phyloP scores from a whole-genome alignment of 768 basidiomycete species.

The Tremella mesenterica region DNA sequence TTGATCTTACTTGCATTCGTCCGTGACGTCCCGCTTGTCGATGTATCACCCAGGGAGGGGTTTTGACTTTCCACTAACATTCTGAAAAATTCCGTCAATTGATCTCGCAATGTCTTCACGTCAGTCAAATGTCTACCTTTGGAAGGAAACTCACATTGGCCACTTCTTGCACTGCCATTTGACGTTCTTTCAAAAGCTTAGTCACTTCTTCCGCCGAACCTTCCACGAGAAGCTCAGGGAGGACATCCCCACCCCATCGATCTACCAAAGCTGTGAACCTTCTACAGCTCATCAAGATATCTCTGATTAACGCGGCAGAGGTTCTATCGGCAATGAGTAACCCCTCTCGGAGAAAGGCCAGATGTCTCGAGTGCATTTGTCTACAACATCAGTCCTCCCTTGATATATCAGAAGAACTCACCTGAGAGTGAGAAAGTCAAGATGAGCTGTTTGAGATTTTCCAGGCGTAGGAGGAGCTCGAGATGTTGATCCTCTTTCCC shows the following conservation, averaged over 20 bases:
- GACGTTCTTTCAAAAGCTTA: slow-evolving; percentile 67
- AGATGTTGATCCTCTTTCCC: slow-evolving; percentile 11
- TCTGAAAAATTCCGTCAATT: slow-evolving; percentile 70
- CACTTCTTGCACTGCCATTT: slow-evolving; percentile 61
- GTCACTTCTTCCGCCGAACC: slow-evolving; percentile 59
- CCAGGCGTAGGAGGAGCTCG: slow-evolving; percentile 20
- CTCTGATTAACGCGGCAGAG: slow-evolving; percentile 57
- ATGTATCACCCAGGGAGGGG: slow-evolving; percentile 59
- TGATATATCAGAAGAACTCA: slow-evolving; percentile 7
- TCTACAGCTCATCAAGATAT: slow-evolving; percentile 74
- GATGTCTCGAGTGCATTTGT: slow-evolving; percentile 68
- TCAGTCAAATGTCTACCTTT: slow-evolving; percentile 1
- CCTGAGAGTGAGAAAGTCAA: slow-evolving; percentile 74
- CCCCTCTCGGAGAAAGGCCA: slow-evolving; percentile 68
- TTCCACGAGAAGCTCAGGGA: slow-evolving; percentile 74
- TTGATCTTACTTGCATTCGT: slow-evolving; percentile 47
- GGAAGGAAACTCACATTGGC: slow-evolving; percentile 54
- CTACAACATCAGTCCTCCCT: slow-evolving; percentile 42
- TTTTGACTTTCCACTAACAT: slow-evolving; percentile 68
- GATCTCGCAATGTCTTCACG: slow-evolving; percentile 50
- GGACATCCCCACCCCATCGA: slow-evolving; percentile 82
- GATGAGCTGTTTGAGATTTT: slow-evolving; percentile 39
- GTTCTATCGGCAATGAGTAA: slow-evolving; percentile 63
- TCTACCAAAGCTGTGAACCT: slow-evolving; percentile 80
- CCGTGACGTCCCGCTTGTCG: slow-evolving; percentile 47